These are phyloP conservation scores for Coffea eugenioides DNA, from an alignment of 257 asterid genomes.

Conservation along the genomic window DNA sequence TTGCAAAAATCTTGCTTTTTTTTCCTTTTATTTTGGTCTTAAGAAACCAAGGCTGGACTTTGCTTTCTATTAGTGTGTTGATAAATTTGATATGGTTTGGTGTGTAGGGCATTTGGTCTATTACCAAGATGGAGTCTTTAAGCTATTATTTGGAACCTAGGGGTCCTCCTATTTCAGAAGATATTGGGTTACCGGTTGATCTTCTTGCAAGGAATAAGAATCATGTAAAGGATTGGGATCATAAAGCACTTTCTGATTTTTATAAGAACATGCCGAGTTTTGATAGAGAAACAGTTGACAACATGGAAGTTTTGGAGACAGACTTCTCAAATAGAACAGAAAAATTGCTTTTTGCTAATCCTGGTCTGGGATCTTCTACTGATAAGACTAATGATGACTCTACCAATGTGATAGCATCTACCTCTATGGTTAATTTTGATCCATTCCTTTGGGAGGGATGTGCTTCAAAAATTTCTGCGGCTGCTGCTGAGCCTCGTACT, in stretches of 20 bases:
- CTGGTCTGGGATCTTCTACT: conserved; percentile 10
- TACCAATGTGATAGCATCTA: conserved; percentile 6
- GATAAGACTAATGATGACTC: conserved; percentile 15
- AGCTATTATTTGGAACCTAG: conserved; percentile 26
- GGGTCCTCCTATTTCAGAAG: conserved; percentile 24
- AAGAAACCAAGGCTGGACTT: conserved; percentile 4
- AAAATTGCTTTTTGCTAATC: conserved; percentile 17
- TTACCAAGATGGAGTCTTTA: conserved; percentile 26
- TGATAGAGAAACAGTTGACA: conserved; percentile 23
- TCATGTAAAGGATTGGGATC: conserved; percentile 17
- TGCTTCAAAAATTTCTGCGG: conserved; percentile 13
- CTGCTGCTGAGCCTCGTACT: conserved; percentile 5
- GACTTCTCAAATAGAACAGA: conserved; percentile 19
- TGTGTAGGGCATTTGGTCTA: conserved; percentile 2
- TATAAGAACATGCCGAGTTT: conserved; percentile 7
- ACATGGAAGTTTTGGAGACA: conserved; percentile 12
- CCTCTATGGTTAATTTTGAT: conserved; percentile 8
- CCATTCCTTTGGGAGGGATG: conserved; percentile 16
- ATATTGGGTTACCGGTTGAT: conserved; percentile 21
- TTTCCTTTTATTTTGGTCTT: background rate
- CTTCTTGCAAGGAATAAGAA: conserved; percentile 17
- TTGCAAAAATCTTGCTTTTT: too few species aligned
- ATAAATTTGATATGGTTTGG: conserved; percentile 2
- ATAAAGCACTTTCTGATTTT: conserved; percentile 19
- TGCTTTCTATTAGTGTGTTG: background rate